Base-by-base conservation (phyloP, 1,284 basidiomycete genomes). In the Microbotryum violaceum region DNA sequence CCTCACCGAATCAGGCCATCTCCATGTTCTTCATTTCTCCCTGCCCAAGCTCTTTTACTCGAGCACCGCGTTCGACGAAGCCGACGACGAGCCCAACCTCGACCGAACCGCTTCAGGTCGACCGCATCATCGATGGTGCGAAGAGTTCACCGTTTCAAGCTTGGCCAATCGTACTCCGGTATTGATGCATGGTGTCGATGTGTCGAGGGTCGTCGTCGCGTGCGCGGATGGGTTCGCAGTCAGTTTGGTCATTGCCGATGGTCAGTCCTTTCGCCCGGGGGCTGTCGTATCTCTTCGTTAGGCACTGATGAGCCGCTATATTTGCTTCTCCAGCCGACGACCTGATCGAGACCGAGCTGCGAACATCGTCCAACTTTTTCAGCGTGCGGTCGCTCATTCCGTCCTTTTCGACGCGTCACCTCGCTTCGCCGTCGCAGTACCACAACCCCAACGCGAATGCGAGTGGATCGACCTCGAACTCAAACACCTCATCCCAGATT, bases 1-100 rank as follows among this genome's bases (percentile, higher is more conserved):
- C 0, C 79, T 88, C 29, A 88, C 89, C 0, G 75, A 79, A 52
- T 78, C 79, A 9, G 86, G 86, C 6, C 86, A 87, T 16, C 78
- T 94, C n/a, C 89, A 87, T 74, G 82, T 87, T 44, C 70, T 93
- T 44, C 80, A 84, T 2, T 78, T 94, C 57, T 84, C 87, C 6
- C 70, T 85, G 16, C 58, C 63, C 29, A 57, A 45, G 7, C 59
- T 72, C 42, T 73, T 70, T 55, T 68, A 70, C 49, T 49, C 20
- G 48, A 23, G 33, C 25, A 9, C 45, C 10, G 46, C 54, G 0
- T 44, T 44, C 33, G 57, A 29, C 18, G 44, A 47, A 27, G 46
- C 31, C 4, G 45, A 10, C 7, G 21, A 29, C 1, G 6, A 27
- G 37, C 37, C 14, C 37, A 42, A n/a, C 20, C 21, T 31, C 31